Evolutionary conservation across 1,284 basidiomycete species (phyloP), one percentile per base, ranked within the genome.

Genomic region (Cystobasidium pallidum): DNA sequence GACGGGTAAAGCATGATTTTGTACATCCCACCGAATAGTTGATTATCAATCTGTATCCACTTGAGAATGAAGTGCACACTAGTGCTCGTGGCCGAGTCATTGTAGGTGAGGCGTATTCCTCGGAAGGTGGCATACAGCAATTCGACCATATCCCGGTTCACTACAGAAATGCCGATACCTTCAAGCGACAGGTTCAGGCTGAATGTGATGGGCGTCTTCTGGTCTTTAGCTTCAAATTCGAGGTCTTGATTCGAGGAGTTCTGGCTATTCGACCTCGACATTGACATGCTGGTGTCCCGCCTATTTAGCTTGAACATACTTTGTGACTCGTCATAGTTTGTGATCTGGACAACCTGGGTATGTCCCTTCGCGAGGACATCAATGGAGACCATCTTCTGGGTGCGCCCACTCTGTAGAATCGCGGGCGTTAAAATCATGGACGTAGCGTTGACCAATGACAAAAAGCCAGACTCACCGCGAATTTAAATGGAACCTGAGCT

Each of bases 1-100:
- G 93, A 94, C 0, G 96, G 96, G 79, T 99, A 96, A 47, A 99
- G 84, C 66, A 99, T 88, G 74, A 99, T 94, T 0, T 96, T 94
- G 84, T 91, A 99, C 17, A 95, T 82, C 24, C 93, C 94, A 72
- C 97, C 96, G 75, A 98, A 95, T 8, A 99, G 86, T 81, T 99
- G 96, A 79, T 99, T 99, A 82, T 98, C 94, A 75, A 99, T 88
- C 81, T 99, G 95, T 32, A 99, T 86, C 80, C 86, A 90, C 59
- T 92, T 93, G 80, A 89, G 92, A n/a, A 90, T 88, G 52, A 97
- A 59, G 62, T 87, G 91, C 66, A 93, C 84, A 11, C 91, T 86
- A 78, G 95, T 92, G 28, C 92, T 91, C 51, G 90, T 85, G 0
- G 87, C 84, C 75, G 89, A 95, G 80, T 92, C 88, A 59, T 86